Base-by-base conservation (phyloP, 2,329 filamentous ascomycete species). In the Penicillium sp. region DNA sequence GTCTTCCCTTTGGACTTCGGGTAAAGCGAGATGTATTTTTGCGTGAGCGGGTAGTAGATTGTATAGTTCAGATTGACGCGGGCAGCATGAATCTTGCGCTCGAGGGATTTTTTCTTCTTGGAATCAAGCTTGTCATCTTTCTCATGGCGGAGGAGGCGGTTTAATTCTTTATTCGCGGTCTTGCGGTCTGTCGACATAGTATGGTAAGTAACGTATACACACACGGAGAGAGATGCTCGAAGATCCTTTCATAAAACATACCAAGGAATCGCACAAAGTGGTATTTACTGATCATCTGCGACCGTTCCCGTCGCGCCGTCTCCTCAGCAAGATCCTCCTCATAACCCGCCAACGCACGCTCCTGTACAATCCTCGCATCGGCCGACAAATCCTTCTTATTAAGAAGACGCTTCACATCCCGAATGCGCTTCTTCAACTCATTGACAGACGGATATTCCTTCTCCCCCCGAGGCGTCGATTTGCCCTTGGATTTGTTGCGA, bases 251-350 rank as follows among this genome's bases (percentile, higher is more conserved):
- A 26, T 23, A 43, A 9, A 18, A 58, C 67, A 34, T 66, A 77
- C 75, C 85, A 57, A 87, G 79, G 66, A 87, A 88, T n/a, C 85
- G 73, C n/a, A 87, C 80, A 72, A 86, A 86, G 66, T 87, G 85
- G 66, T 86, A 88, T 65, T 80, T 81, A 54, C 77, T 77, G 55
- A 87, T 85, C 74, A 86, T 80, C 55, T 81, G 79, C 44, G 76
- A 77, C 60, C 78, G 76, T 61, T 79, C 73, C 61, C 82, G 77
- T 49, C 80, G 78, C 21, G 71, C 68, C 52, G 79, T 75, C 51
- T 78, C 76, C 21, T 79, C 75, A 14, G 73, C 75, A 48, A 87
- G 68, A 59, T 87, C 85, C 48, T 80, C 78, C 64, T 84, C 75
- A 51, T 82, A 82, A 1, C 79, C 80, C 52, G 76, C 76, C 21